Percentiles rank a stretch among this genome's conserved stretches.
Conservation (phyloP, 2,329 filamentous ascomycete species). For the Acephala macrosclerotiorum region DNA sequence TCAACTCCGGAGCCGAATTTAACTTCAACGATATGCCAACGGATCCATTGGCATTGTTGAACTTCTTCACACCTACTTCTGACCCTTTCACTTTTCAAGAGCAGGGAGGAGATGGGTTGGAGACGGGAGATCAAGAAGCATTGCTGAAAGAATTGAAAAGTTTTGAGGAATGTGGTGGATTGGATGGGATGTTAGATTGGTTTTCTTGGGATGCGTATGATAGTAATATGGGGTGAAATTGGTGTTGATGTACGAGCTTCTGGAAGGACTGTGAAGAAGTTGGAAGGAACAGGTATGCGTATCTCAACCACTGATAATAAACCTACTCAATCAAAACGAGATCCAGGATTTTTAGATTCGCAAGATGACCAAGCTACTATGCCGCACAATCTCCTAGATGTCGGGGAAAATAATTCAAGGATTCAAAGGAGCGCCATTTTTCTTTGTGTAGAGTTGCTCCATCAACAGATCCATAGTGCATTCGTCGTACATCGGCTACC, state of each 20-base stretch:
- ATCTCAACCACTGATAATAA: too few relatives aligned
- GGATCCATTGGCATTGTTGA: conserved; percentile 17
- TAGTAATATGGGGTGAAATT: neutral
- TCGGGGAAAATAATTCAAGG: too few relatives aligned
- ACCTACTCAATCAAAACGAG: too few relatives aligned
- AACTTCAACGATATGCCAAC: conserved; percentile 6
- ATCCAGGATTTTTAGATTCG: too few relatives aligned
- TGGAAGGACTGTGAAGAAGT: too few relatives aligned
- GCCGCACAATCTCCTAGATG: too few relatives aligned
- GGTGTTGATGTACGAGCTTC: neutral
- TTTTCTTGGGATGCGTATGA: conserved; percentile 24
- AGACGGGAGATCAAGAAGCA: neutral
- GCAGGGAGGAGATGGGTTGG: neutral
- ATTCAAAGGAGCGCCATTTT: too few relatives aligned
- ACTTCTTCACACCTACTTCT: conserved; percentile 9
- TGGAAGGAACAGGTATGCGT: too few relatives aligned
- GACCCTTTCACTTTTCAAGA: neutral
- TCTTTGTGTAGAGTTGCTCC: too few relatives aligned
- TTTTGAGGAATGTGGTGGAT: conserved; percentile 12
- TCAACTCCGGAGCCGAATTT: neutral
- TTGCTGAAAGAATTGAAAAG: conserved; percentile 14
- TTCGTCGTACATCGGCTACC: too few relatives aligned
- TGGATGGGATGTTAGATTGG: conserved; percentile 27
- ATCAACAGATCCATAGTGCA: too few relatives aligned
- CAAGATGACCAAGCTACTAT: too few relatives aligned